phyloP scores from a whole-genome alignment of 768 basidiomycete species.

The Crucibulum laeve region DNA sequence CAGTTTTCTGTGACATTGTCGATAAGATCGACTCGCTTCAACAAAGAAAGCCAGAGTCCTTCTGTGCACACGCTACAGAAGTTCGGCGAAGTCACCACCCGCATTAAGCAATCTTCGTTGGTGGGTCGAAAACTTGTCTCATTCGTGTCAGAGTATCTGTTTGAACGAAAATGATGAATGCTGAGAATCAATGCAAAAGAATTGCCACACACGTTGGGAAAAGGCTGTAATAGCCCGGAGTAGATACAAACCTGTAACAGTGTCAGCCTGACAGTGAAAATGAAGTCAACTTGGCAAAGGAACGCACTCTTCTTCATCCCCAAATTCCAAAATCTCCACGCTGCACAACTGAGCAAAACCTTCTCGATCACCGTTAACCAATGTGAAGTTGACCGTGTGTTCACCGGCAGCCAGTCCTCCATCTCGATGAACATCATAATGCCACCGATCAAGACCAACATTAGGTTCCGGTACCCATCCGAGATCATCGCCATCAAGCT shows the following conservation, averaged over 20 bases:
- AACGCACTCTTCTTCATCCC: constrained; percentile 54
- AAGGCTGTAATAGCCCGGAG: constrained; percentile 55
- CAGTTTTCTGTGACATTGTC: constrained; percentile 46
- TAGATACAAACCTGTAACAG: constrained; percentile 49
- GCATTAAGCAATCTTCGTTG: constrained; percentile 82
- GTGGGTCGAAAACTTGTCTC: constrained; percentile 74
- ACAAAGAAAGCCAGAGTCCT: constrained; percentile 66
- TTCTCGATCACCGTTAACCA: constrained; percentile 41
- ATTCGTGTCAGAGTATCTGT: constrained; percentile 61
- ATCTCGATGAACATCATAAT: constrained; percentile 55
- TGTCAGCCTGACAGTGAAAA: constrained; percentile 1
- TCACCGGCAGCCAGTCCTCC: constrained; percentile 38
- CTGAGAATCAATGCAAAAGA: not conserved
- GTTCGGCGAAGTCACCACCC: constrained; percentile 60
- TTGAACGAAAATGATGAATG: not conserved
- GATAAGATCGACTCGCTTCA: constrained; percentile 56
- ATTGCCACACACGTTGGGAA: constrained; percentile 65
- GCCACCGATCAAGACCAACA: constrained; percentile 72
- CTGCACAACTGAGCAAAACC: constrained; percentile 74
- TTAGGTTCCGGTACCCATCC: constrained; percentile 50
- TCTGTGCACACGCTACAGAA: constrained; percentile 76
- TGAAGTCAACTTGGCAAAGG: not conserved
- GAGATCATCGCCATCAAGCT: constrained; percentile 57
- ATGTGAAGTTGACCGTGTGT: constrained; percentile 57
- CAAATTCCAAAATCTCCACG: constrained; percentile 71